Evolutionary conservation across 805 yeast genomes (phyloP).

Genomic region (Candida chauliodis): DNA sequence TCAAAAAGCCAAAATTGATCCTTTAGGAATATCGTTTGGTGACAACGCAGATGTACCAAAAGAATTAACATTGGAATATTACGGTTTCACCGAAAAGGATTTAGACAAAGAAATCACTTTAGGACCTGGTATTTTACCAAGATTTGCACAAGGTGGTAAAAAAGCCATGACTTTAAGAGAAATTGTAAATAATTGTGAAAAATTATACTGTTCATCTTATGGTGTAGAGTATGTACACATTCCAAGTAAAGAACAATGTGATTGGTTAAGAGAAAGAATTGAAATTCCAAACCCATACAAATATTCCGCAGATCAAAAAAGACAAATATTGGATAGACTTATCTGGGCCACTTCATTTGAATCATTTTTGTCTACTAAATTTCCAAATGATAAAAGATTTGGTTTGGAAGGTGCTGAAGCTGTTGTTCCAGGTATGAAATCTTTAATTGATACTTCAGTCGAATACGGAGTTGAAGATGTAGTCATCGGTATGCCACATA

Average conservation of each 20-base stretch:
- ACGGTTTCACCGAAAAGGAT: conserved; percentile 87
- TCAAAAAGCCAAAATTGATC: conserved; percentile 91
- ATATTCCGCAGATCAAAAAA: conserved; percentile 83
- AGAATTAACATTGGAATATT: conserved; percentile 88
- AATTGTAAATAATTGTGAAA: conserved; percentile 73
- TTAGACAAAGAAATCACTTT: conserved; percentile 77
- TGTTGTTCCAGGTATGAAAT: conserved; percentile 94
- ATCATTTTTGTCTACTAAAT: conserved; percentile 86
- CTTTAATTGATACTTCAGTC: conserved; percentile 89
- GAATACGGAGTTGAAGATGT: conserved; percentile 92
- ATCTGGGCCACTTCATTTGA: conserved; percentile 97
- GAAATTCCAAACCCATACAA: conserved; percentile 88
- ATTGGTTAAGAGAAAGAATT: conserved; percentile 96
- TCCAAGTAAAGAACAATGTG: conserved; percentile 92
- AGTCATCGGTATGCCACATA: conserved; percentile 99
- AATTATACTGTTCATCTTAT: conserved; percentile 79
- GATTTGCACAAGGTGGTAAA: conserved; percentile 69
- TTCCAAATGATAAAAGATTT: conserved; percentile 97
- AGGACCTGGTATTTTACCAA: conserved; percentile 97
- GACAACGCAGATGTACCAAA: conserved; percentile 61
- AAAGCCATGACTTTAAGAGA: conserved; percentile 72
- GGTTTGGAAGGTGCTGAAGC: conserved; percentile 99
- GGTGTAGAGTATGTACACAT: conserved; percentile 97
- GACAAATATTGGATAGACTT: conserved; percentile 92
- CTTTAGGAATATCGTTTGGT: conserved; percentile 87